Evolutionary conservation across 2,329 filamentous ascomycete species (phyloP).

Genomic region (Pseudogymnoascus sp.): DNA sequence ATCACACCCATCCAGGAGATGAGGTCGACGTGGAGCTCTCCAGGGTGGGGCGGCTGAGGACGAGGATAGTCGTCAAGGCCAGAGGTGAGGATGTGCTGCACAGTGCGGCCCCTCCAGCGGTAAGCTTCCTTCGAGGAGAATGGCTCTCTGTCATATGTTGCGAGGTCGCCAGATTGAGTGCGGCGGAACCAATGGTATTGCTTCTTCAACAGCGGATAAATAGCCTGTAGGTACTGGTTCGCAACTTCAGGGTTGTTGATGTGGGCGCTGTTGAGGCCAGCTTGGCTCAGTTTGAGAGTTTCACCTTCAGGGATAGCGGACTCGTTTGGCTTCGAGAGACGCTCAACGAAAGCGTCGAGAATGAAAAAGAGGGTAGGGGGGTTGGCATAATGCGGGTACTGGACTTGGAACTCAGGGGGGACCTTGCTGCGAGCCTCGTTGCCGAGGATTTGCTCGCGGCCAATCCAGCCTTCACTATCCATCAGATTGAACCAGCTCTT

Average conservation of each 20-base stretch:
- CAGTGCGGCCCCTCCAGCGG: slow-evolving; percentile 85
- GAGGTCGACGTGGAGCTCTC: slow-evolving; percentile 89
- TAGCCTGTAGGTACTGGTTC: slow-evolving; percentile 61
- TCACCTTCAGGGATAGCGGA: slow-evolving; percentile 38
- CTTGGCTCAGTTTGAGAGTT: slow-evolving; percentile 37
- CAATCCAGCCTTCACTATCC: slow-evolving; percentile 97
- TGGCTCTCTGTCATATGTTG: slow-evolving; percentile 81
- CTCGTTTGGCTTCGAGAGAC: slow-evolving; percentile 50
- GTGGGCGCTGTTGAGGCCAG: slow-evolving; percentile 54
- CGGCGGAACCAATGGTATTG: slow-evolving; percentile 94
- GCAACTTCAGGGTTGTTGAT: slow-evolving; percentile 62
- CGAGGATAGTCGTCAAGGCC: slow-evolving; percentile 96
- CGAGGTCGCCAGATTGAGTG: slow-evolving; percentile 85
- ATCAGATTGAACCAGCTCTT: slow-evolving; percentile 95
- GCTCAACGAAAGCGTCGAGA: slow-evolving; percentile 75
- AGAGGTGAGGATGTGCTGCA: slow-evolving; percentile 81
- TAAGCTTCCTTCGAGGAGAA: slow-evolving; percentile 89
- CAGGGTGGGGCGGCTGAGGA: slow-evolving; percentile 85
- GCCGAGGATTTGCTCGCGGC: slow-evolving; percentile 89
- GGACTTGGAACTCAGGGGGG: slow-evolving; percentile 82
- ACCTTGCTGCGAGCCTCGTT: slow-evolving; percentile 91
- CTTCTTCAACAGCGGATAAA: slow-evolving; percentile 81
- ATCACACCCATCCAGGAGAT: slow-evolving; percentile 98
- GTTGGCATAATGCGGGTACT: slow-evolving; percentile 97
- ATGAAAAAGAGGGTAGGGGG: slow-evolving; percentile 91